A percentile compares a stretch with the other conserved stretches of the same genome.
Evolutionary conservation across 2,329 filamentous ascomycete species (phyloP).

Genomic region (Cercospora canescens): DNA sequence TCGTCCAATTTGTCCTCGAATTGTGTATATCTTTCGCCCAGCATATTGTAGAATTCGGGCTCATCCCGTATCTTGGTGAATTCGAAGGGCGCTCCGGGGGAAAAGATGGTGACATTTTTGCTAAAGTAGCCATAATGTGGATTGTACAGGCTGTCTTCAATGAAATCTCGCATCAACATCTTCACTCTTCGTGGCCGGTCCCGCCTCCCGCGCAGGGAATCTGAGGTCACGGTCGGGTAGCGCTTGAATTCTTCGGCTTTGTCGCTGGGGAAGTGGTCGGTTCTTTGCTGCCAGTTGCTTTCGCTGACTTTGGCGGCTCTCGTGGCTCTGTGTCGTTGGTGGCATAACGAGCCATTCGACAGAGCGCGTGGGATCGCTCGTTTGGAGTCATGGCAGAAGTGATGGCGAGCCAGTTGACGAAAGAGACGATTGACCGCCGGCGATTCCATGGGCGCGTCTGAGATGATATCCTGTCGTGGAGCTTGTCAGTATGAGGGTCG

Average conservation of each 20-base stretch:
- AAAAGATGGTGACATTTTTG: constrained; percentile 63
- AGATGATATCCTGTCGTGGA: neutral
- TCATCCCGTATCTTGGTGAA: constrained; percentile 82
- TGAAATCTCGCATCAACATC: constrained; percentile 97
- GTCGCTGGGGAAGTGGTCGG: constrained; percentile 71
- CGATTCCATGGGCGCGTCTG: constrained; percentile 69
- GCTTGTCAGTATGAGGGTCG: neutral
- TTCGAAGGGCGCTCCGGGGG: constrained; percentile 84
- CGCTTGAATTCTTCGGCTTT: constrained; percentile 76
- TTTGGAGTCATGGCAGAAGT: constrained; percentile 41
- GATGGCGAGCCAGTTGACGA: constrained; percentile 78
- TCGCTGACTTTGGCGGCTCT: constrained; percentile 52
- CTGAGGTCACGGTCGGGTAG: constrained; percentile 83
- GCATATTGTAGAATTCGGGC: constrained; percentile 73
- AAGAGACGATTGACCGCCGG: constrained; percentile 76
- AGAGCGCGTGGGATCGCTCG: constrained; percentile 41
- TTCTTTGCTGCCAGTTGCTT: constrained; percentile 83
- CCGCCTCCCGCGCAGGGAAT: constrained; percentile 68
- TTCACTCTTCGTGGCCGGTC: constrained; percentile 85
- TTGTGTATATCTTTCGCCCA: constrained; percentile 78
- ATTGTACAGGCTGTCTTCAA: constrained; percentile 68
- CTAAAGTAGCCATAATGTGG: constrained; percentile 36
- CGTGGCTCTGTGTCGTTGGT: constrained; percentile 21
- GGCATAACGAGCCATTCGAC: constrained; percentile 8
- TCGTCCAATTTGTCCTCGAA: constrained; percentile 89